phyloP scores from a whole-genome alignment of 371 early-diverging fungal genomes.

The Lichtheimia ramosa region DNA sequence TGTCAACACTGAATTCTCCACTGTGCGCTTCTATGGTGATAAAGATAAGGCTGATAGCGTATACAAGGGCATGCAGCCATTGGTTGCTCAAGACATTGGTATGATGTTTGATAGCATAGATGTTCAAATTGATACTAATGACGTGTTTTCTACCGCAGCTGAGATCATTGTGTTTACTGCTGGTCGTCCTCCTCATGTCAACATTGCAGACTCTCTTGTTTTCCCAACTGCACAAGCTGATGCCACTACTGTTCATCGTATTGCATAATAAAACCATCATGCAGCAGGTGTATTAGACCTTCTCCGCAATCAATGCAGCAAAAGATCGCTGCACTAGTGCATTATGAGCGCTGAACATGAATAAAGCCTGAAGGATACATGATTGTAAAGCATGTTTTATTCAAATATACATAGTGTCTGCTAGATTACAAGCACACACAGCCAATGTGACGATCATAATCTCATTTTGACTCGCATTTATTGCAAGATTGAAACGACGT shows the following conservation, averaged over 20 bases:
- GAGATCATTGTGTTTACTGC: constrained; percentile 86
- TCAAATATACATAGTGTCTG: too few species aligned
- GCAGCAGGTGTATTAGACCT: too few species aligned
- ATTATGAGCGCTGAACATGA: too few species aligned
- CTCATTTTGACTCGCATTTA: too few species aligned
- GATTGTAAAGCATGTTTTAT: too few species aligned
- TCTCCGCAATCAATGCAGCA: too few species aligned
- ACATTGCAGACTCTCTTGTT: constrained; percentile 77
- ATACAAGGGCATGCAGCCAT: constrained; percentile 76
- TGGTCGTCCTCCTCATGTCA: constrained; percentile 79
- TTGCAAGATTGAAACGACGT: neutral
- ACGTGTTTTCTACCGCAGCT: constrained; percentile 33
- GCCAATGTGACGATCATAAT: too few species aligned
- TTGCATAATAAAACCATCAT: neutral
- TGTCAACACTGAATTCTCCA: constrained; percentile 93
- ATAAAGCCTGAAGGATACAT: too few species aligned
- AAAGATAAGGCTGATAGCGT: constrained; percentile 76
- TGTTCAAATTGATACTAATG: neutral
- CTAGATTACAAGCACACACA: too few species aligned
- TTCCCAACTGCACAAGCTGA: constrained; percentile 80
- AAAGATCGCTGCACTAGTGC: too few species aligned
- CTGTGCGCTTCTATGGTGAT: constrained; percentile 84
- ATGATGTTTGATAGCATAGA: constrained; percentile 8
- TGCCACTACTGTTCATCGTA: constrained; percentile 39
- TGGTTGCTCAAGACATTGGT: constrained; percentile 73